A percentile compares a stretch with the other conserved stretches of the same genome.
These are phyloP conservation scores for Tricholoma flavovirens DNA, from an alignment of 768 basidiomycete species.

Conservation along the genomic window DNA sequence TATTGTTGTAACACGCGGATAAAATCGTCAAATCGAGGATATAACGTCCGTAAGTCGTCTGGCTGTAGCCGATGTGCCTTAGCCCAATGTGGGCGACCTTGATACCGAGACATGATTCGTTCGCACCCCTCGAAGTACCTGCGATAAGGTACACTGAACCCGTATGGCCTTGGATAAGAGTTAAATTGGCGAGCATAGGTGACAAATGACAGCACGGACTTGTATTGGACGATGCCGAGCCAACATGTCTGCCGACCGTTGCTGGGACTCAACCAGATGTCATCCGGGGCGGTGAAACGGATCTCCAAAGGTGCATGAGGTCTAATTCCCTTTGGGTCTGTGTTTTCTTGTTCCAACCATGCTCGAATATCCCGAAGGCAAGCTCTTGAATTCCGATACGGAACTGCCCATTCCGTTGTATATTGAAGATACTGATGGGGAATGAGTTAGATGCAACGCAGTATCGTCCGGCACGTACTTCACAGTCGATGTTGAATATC, in stretches of 20 bases:
- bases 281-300: slow-evolving; percentile 80
- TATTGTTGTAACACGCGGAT: slow-evolving; percentile 55
- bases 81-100: slow-evolving; percentile 94
- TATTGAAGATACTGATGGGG: slow-evolving; percentile 72
- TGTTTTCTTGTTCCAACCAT: slow-evolving; percentile 66
- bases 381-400: slow-evolving; percentile 55
- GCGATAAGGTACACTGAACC: slow-evolving; percentile 75
- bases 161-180: slow-evolving; percentile 66
- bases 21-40: slow-evolving; percentile 82
- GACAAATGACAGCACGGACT: slow-evolving; percentile 45
- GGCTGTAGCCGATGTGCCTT: slow-evolving; percentile 79
- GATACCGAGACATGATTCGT: slow-evolving; percentile 56
- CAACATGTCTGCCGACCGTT: slow-evolving; percentile 76
- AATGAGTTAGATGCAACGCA: slow-evolving; percentile 5
- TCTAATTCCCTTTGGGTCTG: slow-evolving; percentile 66
- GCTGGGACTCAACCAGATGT: slow-evolving; percentile 92
- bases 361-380: slow-evolving; percentile 67
- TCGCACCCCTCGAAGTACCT: slow-evolving; percentile 75
- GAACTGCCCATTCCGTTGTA: slow-evolving; percentile 94
- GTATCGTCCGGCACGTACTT: slow-evolving; percentile 45
- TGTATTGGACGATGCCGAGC: slow-evolving; percentile 98
- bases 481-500: slow-evolving; percentile 91
- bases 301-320: slow-evolving; percentile 94
- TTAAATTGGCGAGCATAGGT: neutral
- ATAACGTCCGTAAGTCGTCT: slow-evolving; percentile 54